These are phyloP conservation scores for Triticum turgidum DNA, from an alignment of 176 grass and related monocot species.

Conservation along the genomic window DNA sequence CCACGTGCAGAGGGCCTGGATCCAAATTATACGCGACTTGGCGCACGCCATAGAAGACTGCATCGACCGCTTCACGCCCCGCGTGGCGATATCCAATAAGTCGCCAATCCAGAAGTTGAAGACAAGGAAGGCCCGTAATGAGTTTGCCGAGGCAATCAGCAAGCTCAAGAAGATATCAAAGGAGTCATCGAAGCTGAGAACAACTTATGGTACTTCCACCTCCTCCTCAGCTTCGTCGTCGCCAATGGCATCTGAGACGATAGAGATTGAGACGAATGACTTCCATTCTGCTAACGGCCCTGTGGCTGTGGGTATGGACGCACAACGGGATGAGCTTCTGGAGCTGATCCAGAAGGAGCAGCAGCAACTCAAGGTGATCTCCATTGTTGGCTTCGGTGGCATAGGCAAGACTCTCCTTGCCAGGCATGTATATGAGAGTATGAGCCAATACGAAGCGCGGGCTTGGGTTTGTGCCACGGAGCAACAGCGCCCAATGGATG, in stretches of 20 bases:
- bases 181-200: not conserved
- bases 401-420: no score
- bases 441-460: not conserved
- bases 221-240: not conserved
- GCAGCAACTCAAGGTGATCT: not conserved
- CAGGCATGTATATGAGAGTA: not conserved
- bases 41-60: not conserved
- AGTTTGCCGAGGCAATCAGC: not conserved
- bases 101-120: not conserved
- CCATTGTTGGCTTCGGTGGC: no score
- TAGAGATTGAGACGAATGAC: not conserved
- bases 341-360: not conserved
- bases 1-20: not conserved
- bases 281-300: not conserved
- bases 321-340: not conserved
- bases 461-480: not conserved
- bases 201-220: not conserved
- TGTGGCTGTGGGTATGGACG: not conserved
- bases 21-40: not conserved
- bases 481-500: not conserved
- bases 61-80: not conserved
- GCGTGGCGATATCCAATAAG: not conserved
- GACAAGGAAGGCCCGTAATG: not conserved
- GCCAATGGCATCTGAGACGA: not conserved
- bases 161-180: not conserved